Percentiles rank a stretch among this genome's conserved stretches.
These are phyloP conservation scores for Tetradesmus lagerheimii DNA, from an alignment of 139 green algal genomes.

Conservation along the genomic window DNA sequence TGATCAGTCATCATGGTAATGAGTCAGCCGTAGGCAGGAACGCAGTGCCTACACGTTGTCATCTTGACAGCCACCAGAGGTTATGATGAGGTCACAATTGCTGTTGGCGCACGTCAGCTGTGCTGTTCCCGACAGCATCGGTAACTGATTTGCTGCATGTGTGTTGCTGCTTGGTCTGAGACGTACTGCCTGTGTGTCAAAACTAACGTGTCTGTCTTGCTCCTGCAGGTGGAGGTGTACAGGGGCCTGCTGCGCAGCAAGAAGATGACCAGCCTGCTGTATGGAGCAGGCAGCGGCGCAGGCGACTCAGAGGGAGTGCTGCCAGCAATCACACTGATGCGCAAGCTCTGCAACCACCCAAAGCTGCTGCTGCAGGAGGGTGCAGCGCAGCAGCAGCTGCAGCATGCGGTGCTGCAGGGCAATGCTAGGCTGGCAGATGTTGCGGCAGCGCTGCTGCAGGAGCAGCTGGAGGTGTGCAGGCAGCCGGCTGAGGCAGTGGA, in stretches of 20 bases:
- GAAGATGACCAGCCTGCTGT: constrained; percentile 48
- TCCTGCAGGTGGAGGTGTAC: constrained; percentile 67
- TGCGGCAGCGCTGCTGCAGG: constrained; percentile 23
- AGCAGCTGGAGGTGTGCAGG: not conserved
- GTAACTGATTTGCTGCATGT: too few species aligned
- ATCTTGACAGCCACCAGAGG: too few species aligned
- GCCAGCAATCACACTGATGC: constrained; percentile 70
- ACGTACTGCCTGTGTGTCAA: too few species aligned
- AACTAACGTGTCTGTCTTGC: too few species aligned
- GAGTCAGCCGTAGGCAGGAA: too few species aligned
- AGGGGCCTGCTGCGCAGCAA: constrained; percentile 59
- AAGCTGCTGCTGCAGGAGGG: constrained; percentile 58
- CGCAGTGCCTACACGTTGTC: too few species aligned
- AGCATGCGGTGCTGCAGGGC: constrained; percentile 19
- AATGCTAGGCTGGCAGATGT: constrained; percentile 6
- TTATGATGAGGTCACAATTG: too few species aligned
- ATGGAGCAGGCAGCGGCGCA: constrained; percentile 19
- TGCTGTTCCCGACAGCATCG: too few species aligned
- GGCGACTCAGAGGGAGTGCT: constrained; percentile 62
- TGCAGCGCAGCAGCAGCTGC: not conserved
- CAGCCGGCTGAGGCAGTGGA: not conserved
- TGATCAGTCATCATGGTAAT: too few species aligned
- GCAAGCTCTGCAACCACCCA: constrained; percentile 86
- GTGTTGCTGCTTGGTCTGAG: too few species aligned
- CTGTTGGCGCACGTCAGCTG: too few species aligned